Evolutionary conservation across 108 stramenopile genomes (phyloP).

Genomic region (Mediolabrus comicus): DNA sequence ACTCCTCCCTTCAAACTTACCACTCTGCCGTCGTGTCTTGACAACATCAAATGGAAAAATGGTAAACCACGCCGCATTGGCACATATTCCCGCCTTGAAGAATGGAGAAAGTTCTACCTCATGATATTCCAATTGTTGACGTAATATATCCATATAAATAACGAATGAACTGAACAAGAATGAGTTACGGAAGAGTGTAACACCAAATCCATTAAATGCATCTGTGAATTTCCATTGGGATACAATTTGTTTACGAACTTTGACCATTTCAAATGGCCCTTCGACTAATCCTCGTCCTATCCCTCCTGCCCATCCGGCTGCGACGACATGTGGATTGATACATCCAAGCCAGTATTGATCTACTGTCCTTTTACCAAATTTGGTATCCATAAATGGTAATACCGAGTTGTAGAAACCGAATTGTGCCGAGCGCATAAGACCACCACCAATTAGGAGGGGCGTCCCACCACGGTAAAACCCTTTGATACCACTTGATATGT

Average conservation of each 20-base stretch:
- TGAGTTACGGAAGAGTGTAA: constrained; percentile 73
- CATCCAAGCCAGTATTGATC: constrained; percentile 41
- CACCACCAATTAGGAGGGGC: constrained; percentile 77
- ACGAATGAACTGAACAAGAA: constrained; percentile 70
- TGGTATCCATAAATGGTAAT: constrained; percentile 43
- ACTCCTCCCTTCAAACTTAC: constrained; percentile 51
- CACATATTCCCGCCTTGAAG: constrained; percentile 75
- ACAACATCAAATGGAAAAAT: constrained; percentile 83
- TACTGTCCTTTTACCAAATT: constrained; percentile 18
- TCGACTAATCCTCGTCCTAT: constrained; percentile 81
- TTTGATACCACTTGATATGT: constrained; percentile 48
- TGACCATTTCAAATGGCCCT: constrained; percentile 80
- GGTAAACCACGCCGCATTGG: constrained; percentile 81
- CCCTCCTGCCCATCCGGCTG: constrained; percentile 79
- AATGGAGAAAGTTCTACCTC: constrained; percentile 51
- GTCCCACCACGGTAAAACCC: constrained; percentile 77
- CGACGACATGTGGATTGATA: constrained; percentile 67
- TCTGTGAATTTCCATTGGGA: constrained; percentile 52
- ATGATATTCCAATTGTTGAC: constrained; percentile 46
- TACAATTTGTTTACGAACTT: constrained; percentile 72
- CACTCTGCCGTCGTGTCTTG: constrained; percentile 75
- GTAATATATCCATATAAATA: constrained; percentile 73
- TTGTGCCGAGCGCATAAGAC: constrained; percentile 80
- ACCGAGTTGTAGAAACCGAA: constrained; percentile 75
- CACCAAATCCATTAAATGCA: constrained; percentile 65